Conservation (phyloP, 2,329 filamentous ascomycete species). For the Aureobasidium subglaciale region DNA sequence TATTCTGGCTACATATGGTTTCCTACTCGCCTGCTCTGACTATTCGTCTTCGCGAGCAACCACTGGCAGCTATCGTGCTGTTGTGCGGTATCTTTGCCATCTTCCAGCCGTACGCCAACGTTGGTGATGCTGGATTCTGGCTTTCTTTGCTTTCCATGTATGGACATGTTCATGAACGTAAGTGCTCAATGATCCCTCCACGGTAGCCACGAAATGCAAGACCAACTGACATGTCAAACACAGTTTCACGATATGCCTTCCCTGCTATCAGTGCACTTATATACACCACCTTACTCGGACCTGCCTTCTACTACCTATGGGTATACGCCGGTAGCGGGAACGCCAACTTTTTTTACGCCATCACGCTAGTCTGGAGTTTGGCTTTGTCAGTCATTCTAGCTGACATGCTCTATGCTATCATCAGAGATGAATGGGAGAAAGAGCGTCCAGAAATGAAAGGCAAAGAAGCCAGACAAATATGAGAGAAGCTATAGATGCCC, state of each 20-base stretch:
- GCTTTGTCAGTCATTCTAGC: constrained; percentile 80
- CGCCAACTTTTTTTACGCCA: constrained; percentile 98
- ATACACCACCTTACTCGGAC: constrained; percentile 82
- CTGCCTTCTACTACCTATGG: constrained; percentile 95
- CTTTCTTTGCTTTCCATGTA: constrained; percentile 77
- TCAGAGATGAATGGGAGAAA: constrained; percentile 90
- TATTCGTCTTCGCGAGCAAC: constrained; percentile 75
- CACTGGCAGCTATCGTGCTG: constrained; percentile 76
- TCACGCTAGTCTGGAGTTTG: constrained; percentile 95
- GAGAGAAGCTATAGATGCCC: no score
- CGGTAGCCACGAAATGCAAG: no score
- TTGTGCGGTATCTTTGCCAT: constrained; percentile 84
- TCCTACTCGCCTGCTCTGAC: constrained; percentile 84
- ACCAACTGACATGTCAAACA: neutral
- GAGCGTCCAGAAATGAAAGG: constrained; percentile 85
- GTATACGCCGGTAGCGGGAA: constrained; percentile 97
- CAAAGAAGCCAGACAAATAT: constrained; percentile 81
- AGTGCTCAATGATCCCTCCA: constrained; percentile 28
- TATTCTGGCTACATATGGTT: constrained; percentile 93
- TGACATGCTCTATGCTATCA: constrained; percentile 78
- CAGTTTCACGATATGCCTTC: constrained; percentile 89
- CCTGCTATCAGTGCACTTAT: constrained; percentile 74
- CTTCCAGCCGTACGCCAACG: constrained; percentile 95
- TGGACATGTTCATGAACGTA: constrained; percentile 79
- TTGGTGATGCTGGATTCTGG: constrained; percentile 83